Evolutionary conservation across 2,329 filamentous ascomycete genomes (phyloP), one percentile per base, ranked within the genome.

Genomic region (Colletotrichum sojae): DNA sequence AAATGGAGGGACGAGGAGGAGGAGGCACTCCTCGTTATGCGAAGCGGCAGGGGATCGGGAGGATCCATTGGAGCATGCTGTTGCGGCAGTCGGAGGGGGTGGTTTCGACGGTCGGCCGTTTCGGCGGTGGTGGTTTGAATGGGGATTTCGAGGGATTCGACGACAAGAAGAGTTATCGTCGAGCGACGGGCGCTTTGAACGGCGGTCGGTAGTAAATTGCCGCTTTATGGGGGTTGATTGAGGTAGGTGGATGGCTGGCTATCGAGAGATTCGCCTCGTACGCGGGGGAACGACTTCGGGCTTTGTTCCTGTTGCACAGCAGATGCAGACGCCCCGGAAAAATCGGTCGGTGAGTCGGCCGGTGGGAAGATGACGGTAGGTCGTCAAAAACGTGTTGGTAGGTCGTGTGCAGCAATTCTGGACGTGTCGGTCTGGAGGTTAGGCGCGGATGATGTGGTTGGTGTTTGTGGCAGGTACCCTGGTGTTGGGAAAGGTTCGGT

Each of bases 1-100:
- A 78, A 78, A 45, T 83, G 81, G 69, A 75, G 72, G 63, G 82
- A 76, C 6, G 81, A 82, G 46, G 79, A 78, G 18, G 75, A 78
- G 36, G 80, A 79, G 40, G 66, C 66, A 52, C 66, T 69, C 31
- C 66, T 64, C 43, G 66, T 66, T 60, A 69, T 69, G 13, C 61
- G 66, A n/a, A 69, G 62, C 22, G 66, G 66, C 25, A 69, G 52
- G 55, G 66, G 66, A 36, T 69, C 66, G n/a, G 66, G 66, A 25
- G 66, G 66, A 55, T 69, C 66, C 66, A 69, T 69, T 22, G 49
- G 16, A 46, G 43, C 66, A 66, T 69, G 25, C 54, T 69, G 31
- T 18, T n/a, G 49, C 27, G 31, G 43, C 31, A 39, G 40, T 43
- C 22, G 31, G 20, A n/a, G 16, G 12, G 20, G 31, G 40, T 27